Evolutionary conservation across 2,329 filamentous ascomycete species (phyloP).

Genomic region (Fusarium haematococcum): DNA sequence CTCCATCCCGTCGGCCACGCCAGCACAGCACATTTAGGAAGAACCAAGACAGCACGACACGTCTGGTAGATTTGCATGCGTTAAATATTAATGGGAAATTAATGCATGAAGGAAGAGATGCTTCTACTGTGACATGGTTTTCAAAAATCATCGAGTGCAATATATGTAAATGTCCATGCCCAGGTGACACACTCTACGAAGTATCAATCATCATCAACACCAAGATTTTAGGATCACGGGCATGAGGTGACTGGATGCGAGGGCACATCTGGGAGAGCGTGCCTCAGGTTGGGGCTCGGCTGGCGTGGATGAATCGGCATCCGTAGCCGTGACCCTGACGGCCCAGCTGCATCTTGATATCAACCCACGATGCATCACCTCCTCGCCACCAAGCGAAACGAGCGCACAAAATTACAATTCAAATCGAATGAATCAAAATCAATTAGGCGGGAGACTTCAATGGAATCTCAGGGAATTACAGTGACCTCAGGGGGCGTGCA

Average conservation of each 20-base stretch:
- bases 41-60: background rate
- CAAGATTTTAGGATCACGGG: background rate
- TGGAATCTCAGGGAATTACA: background rate
- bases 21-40: background rate
- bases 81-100: fast-evolving
- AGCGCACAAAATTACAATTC: slow-evolving; percentile 26
- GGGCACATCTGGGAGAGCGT: background rate
- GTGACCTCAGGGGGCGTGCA: slow-evolving; percentile 9
- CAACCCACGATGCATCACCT: background rate
- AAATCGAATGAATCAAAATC: slow-evolving; percentile 5
- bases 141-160: background rate
- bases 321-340: background rate
- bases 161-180: background rate
- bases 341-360: slow-evolving; percentile 3
- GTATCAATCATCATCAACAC: slow-evolving; percentile 17
- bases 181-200: background rate
- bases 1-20: slow-evolving; percentile 4
- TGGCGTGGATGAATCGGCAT: background rate
- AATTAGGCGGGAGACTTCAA: background rate
- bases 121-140: background rate
- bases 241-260: background rate
- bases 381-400: background rate
- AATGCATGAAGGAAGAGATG: background rate
- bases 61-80: fast-evolving
- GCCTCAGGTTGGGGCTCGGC: background rate